Conservation (phyloP, 2,329 filamentous ascomycete genomes). For the Thelonectria blattea region DNA sequence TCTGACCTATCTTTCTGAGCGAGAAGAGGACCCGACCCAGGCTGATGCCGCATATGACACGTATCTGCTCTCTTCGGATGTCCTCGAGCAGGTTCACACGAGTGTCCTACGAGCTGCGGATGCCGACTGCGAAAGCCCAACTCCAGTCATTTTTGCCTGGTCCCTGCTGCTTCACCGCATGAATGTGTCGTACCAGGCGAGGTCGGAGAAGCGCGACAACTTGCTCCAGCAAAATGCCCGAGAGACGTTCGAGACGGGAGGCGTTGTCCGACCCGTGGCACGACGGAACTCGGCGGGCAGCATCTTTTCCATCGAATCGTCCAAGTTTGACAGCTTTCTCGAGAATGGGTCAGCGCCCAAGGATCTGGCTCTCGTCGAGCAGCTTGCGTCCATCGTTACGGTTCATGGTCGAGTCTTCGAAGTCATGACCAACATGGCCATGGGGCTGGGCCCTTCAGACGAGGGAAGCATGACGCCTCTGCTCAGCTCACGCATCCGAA, state of each 20-base stretch:
- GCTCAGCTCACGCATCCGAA: conserved; percentile 67
- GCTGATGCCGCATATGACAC: conserved; percentile 51
- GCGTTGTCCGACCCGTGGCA: conserved; percentile 48
- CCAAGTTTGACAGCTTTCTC: conserved; percentile 64
- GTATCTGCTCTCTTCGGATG: conserved; percentile 73
- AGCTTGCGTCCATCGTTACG: conserved; percentile 56
- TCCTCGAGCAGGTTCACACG: conserved; percentile 75
- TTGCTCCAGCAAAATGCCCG: conserved; percentile 64
- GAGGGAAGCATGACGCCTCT: conserved; percentile 57
- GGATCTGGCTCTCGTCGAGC: conserved; percentile 58
- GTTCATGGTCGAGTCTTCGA: conserved; percentile 60
- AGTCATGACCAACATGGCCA: conserved; percentile 58
- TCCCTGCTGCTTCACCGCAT: conserved; percentile 75
- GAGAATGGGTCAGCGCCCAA: conserved; percentile 56
- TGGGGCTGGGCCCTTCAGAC: conserved; percentile 52
- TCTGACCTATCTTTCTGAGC: conserved; percentile 49
- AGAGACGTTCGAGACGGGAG: conserved; percentile 60
- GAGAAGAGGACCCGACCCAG: conserved; percentile 45
- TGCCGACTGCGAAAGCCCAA: conserved; percentile 64
- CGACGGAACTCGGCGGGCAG: conserved; percentile 66
- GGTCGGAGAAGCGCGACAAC: conserved; percentile 66
- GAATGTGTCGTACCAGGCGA: conserved; percentile 65
- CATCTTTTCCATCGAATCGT: conserved; percentile 66
- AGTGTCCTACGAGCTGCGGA: conserved; percentile 68
- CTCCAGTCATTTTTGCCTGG: conserved; percentile 82